A percentile compares a stretch with the other conserved stretches of the same genome.
Evolutionary conservation across 768 basidiomycete species (phyloP).

Genomic region (Russula sp.): DNA sequence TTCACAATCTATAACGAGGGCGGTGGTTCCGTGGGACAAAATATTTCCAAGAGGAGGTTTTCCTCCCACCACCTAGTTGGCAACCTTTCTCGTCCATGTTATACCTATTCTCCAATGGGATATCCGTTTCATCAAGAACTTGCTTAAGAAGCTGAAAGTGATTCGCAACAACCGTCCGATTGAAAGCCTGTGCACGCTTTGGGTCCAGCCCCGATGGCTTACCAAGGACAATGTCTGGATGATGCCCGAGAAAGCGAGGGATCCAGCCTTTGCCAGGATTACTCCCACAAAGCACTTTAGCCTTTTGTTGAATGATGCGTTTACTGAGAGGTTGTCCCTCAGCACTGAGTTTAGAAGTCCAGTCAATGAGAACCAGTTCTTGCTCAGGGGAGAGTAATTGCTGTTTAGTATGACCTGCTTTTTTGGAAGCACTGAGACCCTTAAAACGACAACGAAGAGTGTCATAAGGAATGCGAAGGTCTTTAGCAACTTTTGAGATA

Average conservation of each 20-base stretch:
- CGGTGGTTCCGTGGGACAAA: background rate
- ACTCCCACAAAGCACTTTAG: background rate
- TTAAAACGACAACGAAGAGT: too few relatives aligned
- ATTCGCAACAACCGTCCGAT: conserved; percentile 23
- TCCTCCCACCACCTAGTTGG: conserved; percentile 1
- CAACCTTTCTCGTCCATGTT: background rate
- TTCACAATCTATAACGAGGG: background rate
- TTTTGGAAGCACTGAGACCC: too few relatives aligned
- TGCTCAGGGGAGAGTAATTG: background rate
- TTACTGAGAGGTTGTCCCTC: background rate
- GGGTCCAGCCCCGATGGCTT: conserved; percentile 32
- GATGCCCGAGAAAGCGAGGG: too few relatives aligned
- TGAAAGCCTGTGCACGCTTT: conserved; percentile 33
- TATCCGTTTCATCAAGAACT: background rate
- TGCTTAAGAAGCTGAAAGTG: conserved; percentile 7
- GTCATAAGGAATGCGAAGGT: background rate
- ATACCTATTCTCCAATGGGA: too few relatives aligned
- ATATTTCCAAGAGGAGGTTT: background rate
- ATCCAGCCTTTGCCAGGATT: too few relatives aligned
- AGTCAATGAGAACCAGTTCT: background rate
- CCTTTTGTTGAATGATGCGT: background rate
- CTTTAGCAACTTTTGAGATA: too few relatives aligned
- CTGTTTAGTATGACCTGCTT: background rate
- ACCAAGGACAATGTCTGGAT: conserved; percentile 25
- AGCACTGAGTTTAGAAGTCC: background rate